These are phyloP conservation scores for Corniculantispora saksenae DNA, from an alignment of 2,329 filamentous ascomycete genomes.

Conservation along the genomic window DNA sequence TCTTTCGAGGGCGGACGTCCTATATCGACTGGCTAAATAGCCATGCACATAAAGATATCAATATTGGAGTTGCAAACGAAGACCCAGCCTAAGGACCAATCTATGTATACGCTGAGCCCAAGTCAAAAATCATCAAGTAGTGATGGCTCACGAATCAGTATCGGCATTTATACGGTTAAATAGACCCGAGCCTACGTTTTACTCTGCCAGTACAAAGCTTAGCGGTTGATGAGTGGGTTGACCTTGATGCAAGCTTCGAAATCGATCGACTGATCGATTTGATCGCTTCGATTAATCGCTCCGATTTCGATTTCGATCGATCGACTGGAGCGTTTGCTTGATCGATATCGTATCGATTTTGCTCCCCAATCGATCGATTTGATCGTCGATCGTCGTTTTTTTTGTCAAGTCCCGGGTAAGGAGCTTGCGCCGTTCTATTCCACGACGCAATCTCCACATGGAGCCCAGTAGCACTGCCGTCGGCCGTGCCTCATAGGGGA, in stretches of 20 bases:
- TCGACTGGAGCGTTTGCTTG: neutral
- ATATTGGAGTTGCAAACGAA: too few species aligned
- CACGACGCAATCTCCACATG: neutral
- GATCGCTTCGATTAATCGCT: conserved; percentile 10
- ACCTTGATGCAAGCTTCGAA: conserved; percentile 9
- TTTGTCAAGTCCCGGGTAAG: conserved; percentile 1
- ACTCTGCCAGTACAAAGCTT: too few species aligned
- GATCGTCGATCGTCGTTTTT: neutral
- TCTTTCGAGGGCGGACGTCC: conserved; percentile 3
- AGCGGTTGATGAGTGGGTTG: too few species aligned
- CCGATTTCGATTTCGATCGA: conserved; percentile 6
- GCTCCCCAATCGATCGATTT: conserved; percentile 2
- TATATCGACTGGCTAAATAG: conserved; percentile 13
- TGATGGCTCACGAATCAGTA: too few species aligned
- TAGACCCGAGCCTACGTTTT: too few species aligned
- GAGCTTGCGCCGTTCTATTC: neutral
- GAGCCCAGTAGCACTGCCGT: neutral
- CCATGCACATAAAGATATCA: neutral
- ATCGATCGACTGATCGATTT: conserved; percentile 9
- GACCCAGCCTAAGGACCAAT: too few species aligned
- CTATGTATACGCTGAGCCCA: too few species aligned
- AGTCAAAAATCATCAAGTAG: too few species aligned
- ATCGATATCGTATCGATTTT: conserved; percentile 12
- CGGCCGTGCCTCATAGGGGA: neutral
- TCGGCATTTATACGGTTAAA: too few species aligned